Evolutionary conservation across 2,329 filamentous ascomycete genomes (phyloP), one percentile per base, ranked within the genome.

Genomic region (Paraphoma sp.): DNA sequence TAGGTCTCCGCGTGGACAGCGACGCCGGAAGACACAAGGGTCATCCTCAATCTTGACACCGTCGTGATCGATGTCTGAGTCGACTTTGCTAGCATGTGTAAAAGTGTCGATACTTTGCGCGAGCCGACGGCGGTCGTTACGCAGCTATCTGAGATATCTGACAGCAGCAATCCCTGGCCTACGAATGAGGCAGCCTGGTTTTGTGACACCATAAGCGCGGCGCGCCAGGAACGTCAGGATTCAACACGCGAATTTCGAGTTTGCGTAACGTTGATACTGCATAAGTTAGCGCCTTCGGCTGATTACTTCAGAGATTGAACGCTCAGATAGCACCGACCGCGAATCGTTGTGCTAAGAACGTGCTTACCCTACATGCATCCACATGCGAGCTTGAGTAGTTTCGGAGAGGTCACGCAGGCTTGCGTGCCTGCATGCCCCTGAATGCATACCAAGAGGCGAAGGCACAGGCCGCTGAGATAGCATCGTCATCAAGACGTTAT

Each of bases 101-200:
- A 47, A 36, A 16, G 11, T 18, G 30, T 28, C 16, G 28, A 29
- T 31, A 6, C 18, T 31, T 30, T 28, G 44, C 10, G 33, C 33
- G 44, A 46, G 44, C 44, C 44, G 44, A n/a, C 44, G 44, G 44
- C 44, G 44, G 12, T 7, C 44, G 30, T 46, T 46, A 46, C 30
- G 44, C 44, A 46, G 30, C 44, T 10, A 6, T 33, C 30, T 28
- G 11, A 30, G 11, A 46, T 29, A 46, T 16, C 1, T 46, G 12
- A 36, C 33, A 36, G 33, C 10, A 14, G 33, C 14, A 10, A 3
- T 23, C 23, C 9, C 33, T 10, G 10, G 33, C 33, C 33, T 2
- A 36, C 33, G 33, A 36, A 36, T 36, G 14, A 36, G 33, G 33
- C 33, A 3, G 33, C 2, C 14, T 14, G 3, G 33, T 14, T 36